Base-by-base conservation (phyloP, 1,139 yeast genomes). In the Scheffersomyces stambukii region DNA sequence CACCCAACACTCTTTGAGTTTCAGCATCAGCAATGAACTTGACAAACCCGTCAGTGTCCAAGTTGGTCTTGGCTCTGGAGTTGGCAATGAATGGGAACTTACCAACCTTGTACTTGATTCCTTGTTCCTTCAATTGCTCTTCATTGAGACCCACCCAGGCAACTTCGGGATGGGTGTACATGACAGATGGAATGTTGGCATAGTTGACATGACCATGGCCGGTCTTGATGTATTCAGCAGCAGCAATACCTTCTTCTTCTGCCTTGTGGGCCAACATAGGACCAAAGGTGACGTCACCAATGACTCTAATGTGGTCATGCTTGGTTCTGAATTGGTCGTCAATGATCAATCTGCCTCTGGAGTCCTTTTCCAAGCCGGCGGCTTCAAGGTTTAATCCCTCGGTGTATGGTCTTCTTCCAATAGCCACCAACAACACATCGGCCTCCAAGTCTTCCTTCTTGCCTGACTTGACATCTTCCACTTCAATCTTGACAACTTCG, bases 181-280 rank as follows among this genome's bases (percentile, higher is more conserved):
- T 89, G 45, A 93, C 98, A 24, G 96, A 78, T 45, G 99, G 99
- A 48, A 93, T 91, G 67, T 85, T 91, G 48, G 81, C 95, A 65
- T 93, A 93, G 78, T 93, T 93, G 46, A 93, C 97, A 57, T 93
- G 98, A 37, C 99, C 99, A 57, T 83, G 85, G 42, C 98, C 98
- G 46, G 64, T 64, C 72, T 86, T 85, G 60, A 93, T 79, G 71
- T 77, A 84, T 68, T 93, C 99, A 41, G 77, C 97, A 41, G 96
- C 98, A 36, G 98, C 99, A 50, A 93, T 81, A 64, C 96, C 99
- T 73, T 93, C 99, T 63, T 93, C 99, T 71, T 93, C 99, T 40
- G 99, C 99, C 75, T 93, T 93, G 76, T 93, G 99, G 41, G 99
- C 99, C 67, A 93, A 77, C 99, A 93, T 93, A 50, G 96, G 93